Base-by-base conservation (phyloP, 768 basidiomycete species). In the Leccinum aurantiacum region DNA sequence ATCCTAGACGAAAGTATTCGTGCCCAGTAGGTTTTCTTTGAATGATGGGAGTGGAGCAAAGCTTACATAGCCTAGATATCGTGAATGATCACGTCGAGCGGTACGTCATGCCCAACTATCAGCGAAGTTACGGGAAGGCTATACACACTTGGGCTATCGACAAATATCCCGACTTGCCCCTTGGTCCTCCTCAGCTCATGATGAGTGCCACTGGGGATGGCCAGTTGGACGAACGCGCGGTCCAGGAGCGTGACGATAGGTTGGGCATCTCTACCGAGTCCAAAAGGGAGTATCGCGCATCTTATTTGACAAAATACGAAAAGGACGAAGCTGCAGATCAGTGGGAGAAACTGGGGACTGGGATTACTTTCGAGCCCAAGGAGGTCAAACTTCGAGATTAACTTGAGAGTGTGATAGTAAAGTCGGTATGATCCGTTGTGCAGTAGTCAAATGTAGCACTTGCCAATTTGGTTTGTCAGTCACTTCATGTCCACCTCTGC, bases 181-280 rank as follows among this genome's bases (percentile, higher is more conserved):
- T 83, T 46, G 81, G 80, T 17, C 80, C 78, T 1, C 82, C 80
- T 2, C 68, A 74, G 41, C 71, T 82, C 50, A 80, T 82, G 82
- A 77, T 80, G 75, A 70, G 76, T 22, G 78, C 76, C 63, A 78
- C 78, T 10, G 65, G 56, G 2, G 75, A 79, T 53, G 69, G 69
- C 6, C 76, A 80, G 65, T 74, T 53, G 71, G 74, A 15, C 53
- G 69, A 57, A 60, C 68, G 29, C 48, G 49, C 71, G 22, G 47
- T 82, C 54, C 61, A 67, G 48, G 61, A 67, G 55, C 24, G 56
- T n/a, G 79, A 80, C 54, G 61, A 69, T 51, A 64, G 65, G 50
- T 60, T 66, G n/a, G 76, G 75, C 6, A 73, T 46, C 44, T 46
- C 44, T 13, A 46, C 44, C 1, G 62, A 65, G 41, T 53, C 64